Conservation (phyloP, 345 rosid genomes). For the Geranium brycei region DNA sequence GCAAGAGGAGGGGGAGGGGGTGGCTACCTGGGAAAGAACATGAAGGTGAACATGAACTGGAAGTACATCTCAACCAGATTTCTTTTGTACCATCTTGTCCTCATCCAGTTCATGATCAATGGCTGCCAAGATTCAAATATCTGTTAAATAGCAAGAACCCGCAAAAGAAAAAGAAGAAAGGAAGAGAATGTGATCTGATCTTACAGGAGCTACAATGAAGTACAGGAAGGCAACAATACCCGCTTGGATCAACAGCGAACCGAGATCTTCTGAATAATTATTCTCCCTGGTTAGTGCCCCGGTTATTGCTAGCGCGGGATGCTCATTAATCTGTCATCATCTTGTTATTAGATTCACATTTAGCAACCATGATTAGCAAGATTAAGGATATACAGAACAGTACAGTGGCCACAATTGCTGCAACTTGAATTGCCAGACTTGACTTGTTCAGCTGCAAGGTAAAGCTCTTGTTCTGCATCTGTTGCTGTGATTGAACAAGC, state of each 20-base stretch:
- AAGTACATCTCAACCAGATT: conserved; percentile 70
- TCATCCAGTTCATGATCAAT: conserved; percentile 80
- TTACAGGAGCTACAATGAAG: conserved; percentile 68
- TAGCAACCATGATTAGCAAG: neutral
- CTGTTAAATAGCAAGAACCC: too few relatives aligned
- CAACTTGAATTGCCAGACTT: conserved; percentile 41
- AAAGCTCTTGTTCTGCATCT: too few relatives aligned
- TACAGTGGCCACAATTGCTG: conserved; percentile 44
- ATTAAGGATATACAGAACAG: neutral
- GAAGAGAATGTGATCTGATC: neutral
- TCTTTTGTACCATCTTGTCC: conserved; percentile 78
- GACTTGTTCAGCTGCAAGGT: conserved; percentile 18
- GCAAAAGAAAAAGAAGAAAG: neutral
- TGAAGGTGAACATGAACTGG: conserved; percentile 83
- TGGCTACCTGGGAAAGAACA: conserved; percentile 70
- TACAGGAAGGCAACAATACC: conserved; percentile 51
- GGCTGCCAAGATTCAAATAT: conserved; percentile 33
- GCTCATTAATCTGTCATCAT: conserved; percentile 33
- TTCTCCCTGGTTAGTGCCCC: conserved; percentile 84
- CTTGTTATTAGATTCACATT: neutral
- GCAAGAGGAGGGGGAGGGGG: neutral
- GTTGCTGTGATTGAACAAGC: too few relatives aligned
- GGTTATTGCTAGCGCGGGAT: conserved; percentile 65
- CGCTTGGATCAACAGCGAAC: conserved; percentile 28
- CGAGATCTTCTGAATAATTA: conserved; percentile 33